Base-by-base conservation (phyloP, 139 green algal genomes). In the Chara braunii region DNA sequence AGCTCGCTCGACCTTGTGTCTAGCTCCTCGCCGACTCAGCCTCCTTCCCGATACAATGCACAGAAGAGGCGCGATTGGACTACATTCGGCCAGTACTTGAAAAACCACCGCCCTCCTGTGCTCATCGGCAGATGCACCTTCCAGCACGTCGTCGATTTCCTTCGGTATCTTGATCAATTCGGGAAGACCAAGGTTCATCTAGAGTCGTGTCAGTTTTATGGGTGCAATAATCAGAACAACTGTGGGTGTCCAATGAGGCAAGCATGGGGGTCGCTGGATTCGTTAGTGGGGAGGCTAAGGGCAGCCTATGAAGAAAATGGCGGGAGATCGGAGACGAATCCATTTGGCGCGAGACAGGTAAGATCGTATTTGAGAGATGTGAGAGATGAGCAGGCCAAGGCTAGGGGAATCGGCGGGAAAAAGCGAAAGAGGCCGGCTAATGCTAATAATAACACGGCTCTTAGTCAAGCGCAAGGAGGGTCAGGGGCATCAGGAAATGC, bases 131-230 rank as follows among this genome's bases (percentile, higher is more conserved):
- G 56, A 12, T 72, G 63, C 51, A 53, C 57, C 2, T 29, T 54
- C 40, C 51, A 33, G 22, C 63, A 72, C 29, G 63, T 72, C 12
- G 54, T 72, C 40, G 63, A 72, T 22, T 72, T 72, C 55, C 51
- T 72, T 52, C 63, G 63, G 2, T 72, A 72, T 37, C 55, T 72
- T n/a, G 63, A 72, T 33, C 63, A 72, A 37, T 72, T 72, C 52
- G 63, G 63, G 23, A 72, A 72, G 28, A 72, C 63, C 32, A 72
- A 72, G 51, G 63, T 72, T 2, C 63, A 72, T 54, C 37, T 35
- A 2, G 51, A 58, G 40, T 6, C 8, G 5, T 72, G 63, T 26
- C 51, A 68, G 18, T 72, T 72, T 37, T 72, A 57, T 33, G 63
- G 63, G 5, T 14, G 14, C 14, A 33, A 18, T 24, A 33, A 36